Conservation (phyloP, 106 monocot species). For the Dioscorea alata region DNA sequence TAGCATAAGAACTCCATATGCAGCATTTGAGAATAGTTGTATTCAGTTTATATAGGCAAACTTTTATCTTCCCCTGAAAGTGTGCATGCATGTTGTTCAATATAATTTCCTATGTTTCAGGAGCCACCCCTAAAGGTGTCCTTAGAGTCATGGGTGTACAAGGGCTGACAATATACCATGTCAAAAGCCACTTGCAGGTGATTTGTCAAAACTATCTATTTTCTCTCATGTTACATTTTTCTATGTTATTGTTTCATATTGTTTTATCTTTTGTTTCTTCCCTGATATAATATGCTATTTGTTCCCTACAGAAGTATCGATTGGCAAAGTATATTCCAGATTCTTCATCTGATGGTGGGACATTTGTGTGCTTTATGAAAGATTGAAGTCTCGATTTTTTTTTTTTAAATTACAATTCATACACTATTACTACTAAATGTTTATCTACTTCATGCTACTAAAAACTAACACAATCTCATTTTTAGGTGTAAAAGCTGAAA, state of each 20-base stretch:
- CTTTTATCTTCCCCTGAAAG: neutral
- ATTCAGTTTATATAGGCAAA: neutral
- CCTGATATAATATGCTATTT: neutral
- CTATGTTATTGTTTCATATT: slow-evolving; percentile 2
- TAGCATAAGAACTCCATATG: no score
- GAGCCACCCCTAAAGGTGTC: slow-evolving; percentile 98
- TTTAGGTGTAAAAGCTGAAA: slow-evolving; percentile 58
- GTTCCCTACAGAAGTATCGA: slow-evolving; percentile 70
- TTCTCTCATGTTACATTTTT: neutral
- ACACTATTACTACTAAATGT: no score
- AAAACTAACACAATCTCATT: slow-evolving; percentile 1
- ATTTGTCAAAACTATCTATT: neutral
- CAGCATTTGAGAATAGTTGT: no score
- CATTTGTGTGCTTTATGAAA: neutral
- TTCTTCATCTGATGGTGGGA: slow-evolving; percentile 73
- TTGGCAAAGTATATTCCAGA: slow-evolving; percentile 93
- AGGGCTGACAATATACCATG: slow-evolving; percentile 95
- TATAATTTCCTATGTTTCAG: slow-evolving; percentile 20
- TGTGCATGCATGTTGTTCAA: neutral
- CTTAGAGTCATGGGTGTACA: slow-evolving; percentile 83
- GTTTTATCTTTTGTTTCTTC: neutral
- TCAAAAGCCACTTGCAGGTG: slow-evolving; percentile 99
- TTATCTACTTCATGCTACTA: no score
- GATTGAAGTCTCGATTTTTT: neutral
- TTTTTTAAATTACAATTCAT: neutral